phyloP scores from a whole-genome alignment of 306 rosid species.

The Begonia peltatifolia region DNA sequence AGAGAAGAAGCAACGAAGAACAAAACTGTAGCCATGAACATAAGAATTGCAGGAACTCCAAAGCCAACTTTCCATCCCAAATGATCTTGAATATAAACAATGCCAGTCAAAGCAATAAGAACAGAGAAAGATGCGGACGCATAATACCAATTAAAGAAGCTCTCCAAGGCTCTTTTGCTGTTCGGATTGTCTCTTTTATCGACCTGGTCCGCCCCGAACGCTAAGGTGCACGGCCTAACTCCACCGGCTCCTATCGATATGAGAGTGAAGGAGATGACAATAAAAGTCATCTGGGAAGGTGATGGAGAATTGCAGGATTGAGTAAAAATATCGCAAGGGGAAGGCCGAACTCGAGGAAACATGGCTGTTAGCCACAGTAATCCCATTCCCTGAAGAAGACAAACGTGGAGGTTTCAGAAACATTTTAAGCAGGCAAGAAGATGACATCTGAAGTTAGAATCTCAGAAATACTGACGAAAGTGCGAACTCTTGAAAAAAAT shows the following conservation, averaged over 20 bases:
- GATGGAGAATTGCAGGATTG: constrained; percentile 30
- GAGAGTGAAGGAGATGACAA: constrained; percentile 20
- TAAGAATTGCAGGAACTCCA: constrained; percentile 46
- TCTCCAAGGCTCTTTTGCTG: constrained; percentile 29
- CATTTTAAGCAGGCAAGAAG: background rate
- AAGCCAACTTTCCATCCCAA: constrained; percentile 60
- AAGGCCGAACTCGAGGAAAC: constrained; percentile 35
- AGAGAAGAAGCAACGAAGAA: constrained; percentile 35
- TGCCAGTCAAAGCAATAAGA: constrained; percentile 31
- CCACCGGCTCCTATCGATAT: constrained; percentile 57
- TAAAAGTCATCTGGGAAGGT: constrained; percentile 25
- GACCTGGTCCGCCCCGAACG: constrained; percentile 64
- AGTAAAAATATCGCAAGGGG: constrained; percentile 18
- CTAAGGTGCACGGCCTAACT: constrained; percentile 31
- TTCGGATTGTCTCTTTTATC: constrained; percentile 22
- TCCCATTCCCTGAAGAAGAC: constrained; percentile 33
- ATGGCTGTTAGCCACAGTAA: constrained; percentile 51
- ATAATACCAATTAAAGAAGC: constrained; percentile 45
- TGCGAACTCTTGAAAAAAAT: background rate
- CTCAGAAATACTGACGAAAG: background rate
- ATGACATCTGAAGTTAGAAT: background rate
- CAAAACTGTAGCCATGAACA: constrained; percentile 27
- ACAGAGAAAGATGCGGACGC: constrained; percentile 36
- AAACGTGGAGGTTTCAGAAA: background rate
- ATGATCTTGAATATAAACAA: constrained; percentile 44